These are phyloP conservation scores for Pythium catenulatum DNA, from an alignment of 352 stramenopile species.

Conservation along the genomic window DNA sequence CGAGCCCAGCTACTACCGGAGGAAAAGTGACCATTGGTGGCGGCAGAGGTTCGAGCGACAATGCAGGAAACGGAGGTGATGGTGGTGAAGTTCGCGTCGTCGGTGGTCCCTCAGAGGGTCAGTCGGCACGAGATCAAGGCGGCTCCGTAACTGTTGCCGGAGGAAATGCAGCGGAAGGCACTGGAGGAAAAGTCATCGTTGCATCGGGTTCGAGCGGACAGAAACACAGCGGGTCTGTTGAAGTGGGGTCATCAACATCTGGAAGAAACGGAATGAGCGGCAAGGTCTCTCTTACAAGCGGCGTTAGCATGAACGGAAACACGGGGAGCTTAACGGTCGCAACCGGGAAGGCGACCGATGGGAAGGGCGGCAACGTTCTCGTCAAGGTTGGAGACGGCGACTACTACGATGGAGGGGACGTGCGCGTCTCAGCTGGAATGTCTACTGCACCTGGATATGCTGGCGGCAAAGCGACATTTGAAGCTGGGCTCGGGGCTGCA, in stretches of 20 bases:
- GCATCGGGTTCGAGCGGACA: conserved; percentile 72
- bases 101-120: conserved; percentile 76
- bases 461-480: conserved; percentile 74
- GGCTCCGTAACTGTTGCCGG: conserved; percentile 74
- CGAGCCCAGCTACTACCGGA: conserved; percentile 71
- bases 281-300: conserved; percentile 66
- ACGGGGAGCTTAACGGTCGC: conserved; percentile 69
- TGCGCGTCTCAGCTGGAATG: conserved; percentile 81
- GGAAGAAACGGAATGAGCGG: conserved; percentile 79
- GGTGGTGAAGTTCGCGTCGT: conserved; percentile 73
- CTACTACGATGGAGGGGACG: conserved; percentile 75
- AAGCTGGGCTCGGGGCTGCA: conserved; percentile 77
- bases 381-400: conserved; percentile 79
- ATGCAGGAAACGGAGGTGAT: conserved; percentile 84
- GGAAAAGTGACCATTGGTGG: conserved; percentile 71
- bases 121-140: conserved; percentile 74
- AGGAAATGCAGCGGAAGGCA: conserved; percentile 73
- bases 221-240: conserved; percentile 75
- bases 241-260: conserved; percentile 74
- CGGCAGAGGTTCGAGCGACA: conserved; percentile 79
- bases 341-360: conserved; percentile 73
- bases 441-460: conserved; percentile 72
- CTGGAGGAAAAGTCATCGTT: conserved; percentile 72
- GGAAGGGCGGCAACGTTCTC: conserved; percentile 78
- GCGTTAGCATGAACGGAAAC: conserved; percentile 51